These are phyloP conservation scores for Euphorbia schlechtendalii DNA, from an alignment of 441 rosid species.

Conservation along the genomic window DNA sequence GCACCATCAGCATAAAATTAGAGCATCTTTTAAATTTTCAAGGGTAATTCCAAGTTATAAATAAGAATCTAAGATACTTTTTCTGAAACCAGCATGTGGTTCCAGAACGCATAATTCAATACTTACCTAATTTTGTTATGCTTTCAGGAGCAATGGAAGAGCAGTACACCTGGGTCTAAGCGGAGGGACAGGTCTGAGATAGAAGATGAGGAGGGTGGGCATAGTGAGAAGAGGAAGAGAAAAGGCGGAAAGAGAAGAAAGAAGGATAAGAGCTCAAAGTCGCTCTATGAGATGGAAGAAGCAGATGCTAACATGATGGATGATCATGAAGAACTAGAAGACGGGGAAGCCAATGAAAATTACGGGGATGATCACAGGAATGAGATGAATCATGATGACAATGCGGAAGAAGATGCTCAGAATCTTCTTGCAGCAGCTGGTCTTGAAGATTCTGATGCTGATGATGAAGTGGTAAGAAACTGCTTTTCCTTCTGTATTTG, in stretches of 20 bases:
- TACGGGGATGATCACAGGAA: constrained; percentile 39
- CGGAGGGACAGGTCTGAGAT: constrained; percentile 74
- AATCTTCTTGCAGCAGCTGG: constrained; percentile 92
- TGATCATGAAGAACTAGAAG: constrained; percentile 64
- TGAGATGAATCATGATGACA: constrained; percentile 47
- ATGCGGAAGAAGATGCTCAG: constrained; percentile 64
- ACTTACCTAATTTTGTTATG: constrained; percentile 17
- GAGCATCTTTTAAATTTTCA: neutral
- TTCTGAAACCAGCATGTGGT: neutral
- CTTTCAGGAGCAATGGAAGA: constrained; percentile 97
- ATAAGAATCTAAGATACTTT: neutral
- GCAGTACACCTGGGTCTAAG: constrained; percentile 60
- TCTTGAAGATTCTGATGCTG: constrained; percentile 90
- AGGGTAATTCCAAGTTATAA: neutral
- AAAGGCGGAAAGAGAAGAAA: constrained; percentile 91
- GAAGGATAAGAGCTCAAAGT: constrained; percentile 83
- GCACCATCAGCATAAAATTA: constrained; percentile 3
- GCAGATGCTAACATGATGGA: constrained; percentile 62
- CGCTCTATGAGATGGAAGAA: constrained; percentile 67
- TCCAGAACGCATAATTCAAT: constrained; percentile 1
- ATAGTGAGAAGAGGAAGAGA: constrained; percentile 79
- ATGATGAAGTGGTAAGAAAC: constrained; percentile 48
- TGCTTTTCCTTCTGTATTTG: neutral
- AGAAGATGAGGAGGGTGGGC: constrained; percentile 85
- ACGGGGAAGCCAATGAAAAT: constrained; percentile 57